Evolutionary conservation across 352 stramenopile genomes (phyloP).

Genomic region (Pythium utonaiense): DNA sequence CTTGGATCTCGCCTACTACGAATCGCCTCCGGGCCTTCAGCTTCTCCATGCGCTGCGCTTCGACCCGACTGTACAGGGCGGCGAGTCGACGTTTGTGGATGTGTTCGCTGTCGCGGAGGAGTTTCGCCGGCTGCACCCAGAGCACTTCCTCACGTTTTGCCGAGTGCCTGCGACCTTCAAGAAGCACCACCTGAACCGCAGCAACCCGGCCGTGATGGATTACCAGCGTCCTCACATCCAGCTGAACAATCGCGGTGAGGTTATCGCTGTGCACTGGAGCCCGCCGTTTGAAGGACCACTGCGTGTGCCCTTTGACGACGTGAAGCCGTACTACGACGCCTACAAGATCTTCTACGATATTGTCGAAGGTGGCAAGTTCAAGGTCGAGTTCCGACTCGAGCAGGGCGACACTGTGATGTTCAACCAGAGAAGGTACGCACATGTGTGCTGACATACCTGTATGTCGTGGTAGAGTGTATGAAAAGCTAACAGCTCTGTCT

Average conservation of each 20-base stretch:
- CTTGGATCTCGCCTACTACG: conserved; percentile 96
- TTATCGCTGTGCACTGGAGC: conserved; percentile 91
- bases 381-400: conserved; percentile 75
- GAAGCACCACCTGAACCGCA: conserved; percentile 91
- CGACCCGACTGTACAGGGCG: conserved; percentile 76
- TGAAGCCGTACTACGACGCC: conserved; percentile 76
- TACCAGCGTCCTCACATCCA: conserved; percentile 94
- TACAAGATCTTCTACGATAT: conserved; percentile 81
- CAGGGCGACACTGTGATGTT: conserved; percentile 83
- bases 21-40: conserved; percentile 94
- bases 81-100: conserved; percentile 85
- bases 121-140: conserved; percentile 54
- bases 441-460: background rate
- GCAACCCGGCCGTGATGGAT: conserved; percentile 88
- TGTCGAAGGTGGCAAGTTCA: conserved; percentile 65
- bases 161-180: conserved; percentile 92
- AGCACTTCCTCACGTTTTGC: conserved; percentile 75
- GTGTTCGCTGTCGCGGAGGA: conserved; percentile 73
- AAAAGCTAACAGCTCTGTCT: background rate
- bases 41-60: conserved; percentile 91
- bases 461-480: background rate
- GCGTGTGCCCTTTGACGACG: conserved; percentile 67
- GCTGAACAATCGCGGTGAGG: conserved; percentile 77
- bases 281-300: conserved; percentile 94
- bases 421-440: conserved; percentile 64